Evolutionary conservation across 2,329 filamentous ascomycete genomes (phyloP).

Genomic region (Pyricularia sp.): DNA sequence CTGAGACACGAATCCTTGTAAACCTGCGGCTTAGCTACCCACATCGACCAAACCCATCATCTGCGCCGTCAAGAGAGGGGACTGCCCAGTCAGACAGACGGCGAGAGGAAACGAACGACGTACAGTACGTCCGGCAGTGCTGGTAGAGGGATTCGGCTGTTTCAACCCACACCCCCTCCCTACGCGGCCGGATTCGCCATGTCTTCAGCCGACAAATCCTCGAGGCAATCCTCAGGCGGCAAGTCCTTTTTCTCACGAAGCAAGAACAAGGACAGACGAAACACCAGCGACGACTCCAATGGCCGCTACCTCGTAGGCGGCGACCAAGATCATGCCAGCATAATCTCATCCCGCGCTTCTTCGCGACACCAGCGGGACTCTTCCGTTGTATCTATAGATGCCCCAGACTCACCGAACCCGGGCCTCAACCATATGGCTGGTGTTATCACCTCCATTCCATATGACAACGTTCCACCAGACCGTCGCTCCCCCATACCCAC

Average conservation of each 20-base stretch:
- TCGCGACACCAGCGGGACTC: conserved; percentile 66
- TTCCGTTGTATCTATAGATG: conserved; percentile 59
- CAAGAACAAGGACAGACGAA: conserved; percentile 64
- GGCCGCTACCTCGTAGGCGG: conserved; percentile 34
- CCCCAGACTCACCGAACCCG: conserved; percentile 48
- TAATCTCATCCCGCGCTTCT: conserved; percentile 55
- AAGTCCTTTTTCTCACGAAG: conserved; percentile 76
- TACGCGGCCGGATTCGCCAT: conserved; percentile 20
- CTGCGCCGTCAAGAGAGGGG: background rate
- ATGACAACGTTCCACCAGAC: conserved; percentile 56
- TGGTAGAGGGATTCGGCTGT: conserved; percentile 7
- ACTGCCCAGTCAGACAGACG: conserved; percentile 1
- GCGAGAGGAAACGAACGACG: conserved; percentile 2
- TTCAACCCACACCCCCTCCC: conserved; percentile 11
- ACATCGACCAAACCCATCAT: background rate
- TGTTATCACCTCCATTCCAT: conserved; percentile 78
- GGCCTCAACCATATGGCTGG: conserved; percentile 65
- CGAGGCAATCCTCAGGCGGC: conserved; percentile 62
- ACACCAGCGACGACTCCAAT: conserved; percentile 38
- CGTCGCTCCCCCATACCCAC: conserved; percentile 57
- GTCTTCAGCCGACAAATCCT: conserved; percentile 56
- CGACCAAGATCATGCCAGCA: conserved; percentile 48
- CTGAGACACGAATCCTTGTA: conserved; percentile 27
- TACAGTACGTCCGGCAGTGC: background rate
- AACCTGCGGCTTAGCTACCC: conserved; percentile 5